Base-by-base conservation (phyloP, 164 flowering plant species). In the Magnolia changhungtana region DNA sequence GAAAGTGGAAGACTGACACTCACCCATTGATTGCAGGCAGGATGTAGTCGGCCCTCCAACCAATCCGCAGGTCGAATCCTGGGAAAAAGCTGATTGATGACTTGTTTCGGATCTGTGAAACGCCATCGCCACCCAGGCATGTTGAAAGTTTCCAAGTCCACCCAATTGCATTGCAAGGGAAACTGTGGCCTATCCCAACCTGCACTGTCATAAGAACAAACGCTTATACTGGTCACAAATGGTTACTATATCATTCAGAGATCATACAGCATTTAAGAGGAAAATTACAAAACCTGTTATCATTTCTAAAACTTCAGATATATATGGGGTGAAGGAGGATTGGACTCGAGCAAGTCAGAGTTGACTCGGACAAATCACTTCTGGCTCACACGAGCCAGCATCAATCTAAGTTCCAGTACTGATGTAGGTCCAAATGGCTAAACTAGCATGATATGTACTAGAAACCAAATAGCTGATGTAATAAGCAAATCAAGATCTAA, bases 131-230 rank as follows among this genome's bases (percentile, higher is more conserved):
- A 61, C 97, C 98, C 71, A 86, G 88, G 83, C 95, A 87, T 59
- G 97, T 85, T 16, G 91, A 87, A 52, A 95, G 89, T 81, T 90
- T 91, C 98, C 98, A 95, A 82, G 93, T 92, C 95, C 93, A 95
- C 58, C 94, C 94, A 79, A 88, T 90, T 19, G 95, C 86, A 78
- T 89, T 81, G 80, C 85, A 72, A 73, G 84, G 87, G 80, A 94
- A 92, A 82, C 85, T 92, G 78, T 94, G 98, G 72, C 96, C 96
- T 69, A 94, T 72, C 10, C 98, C 98, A 69, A 94, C 90, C 97
- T 94, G 89, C 66, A 82, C 67, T 24, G 16, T 76, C 29, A 73
- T 6, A 55, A 23, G 58, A 65, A 68, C n/a, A 59, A 59, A 59
- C 63, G 14, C n/a, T 37, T 37, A 37, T 37, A 37, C 45, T 4